phyloP scores from a whole-genome alignment of 306 rosid species.

The Prunus salicina region DNA sequence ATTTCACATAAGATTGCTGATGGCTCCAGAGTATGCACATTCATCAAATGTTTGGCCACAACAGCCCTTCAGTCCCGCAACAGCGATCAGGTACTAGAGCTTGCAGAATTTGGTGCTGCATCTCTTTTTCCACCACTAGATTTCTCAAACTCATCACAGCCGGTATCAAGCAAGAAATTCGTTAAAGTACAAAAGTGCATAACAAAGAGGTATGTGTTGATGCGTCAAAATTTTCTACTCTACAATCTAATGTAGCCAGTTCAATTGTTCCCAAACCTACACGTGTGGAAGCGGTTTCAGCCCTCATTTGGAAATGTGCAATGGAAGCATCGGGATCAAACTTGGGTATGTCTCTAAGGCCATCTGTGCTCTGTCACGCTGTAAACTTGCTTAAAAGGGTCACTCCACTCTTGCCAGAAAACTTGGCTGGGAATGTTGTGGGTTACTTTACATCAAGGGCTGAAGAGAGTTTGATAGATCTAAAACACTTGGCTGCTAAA shows the following conservation, averaged over 20 bases:
- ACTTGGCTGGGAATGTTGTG: constrained; percentile 22
- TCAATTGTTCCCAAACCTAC: constrained; percentile 18
- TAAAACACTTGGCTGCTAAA: constrained; percentile 1
- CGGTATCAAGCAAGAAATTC: background rate
- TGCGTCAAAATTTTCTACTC: constrained; percentile 19
- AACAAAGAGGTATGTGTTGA: constrained; percentile 39
- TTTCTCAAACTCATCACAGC: background rate
- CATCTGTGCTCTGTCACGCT: constrained; percentile 22
- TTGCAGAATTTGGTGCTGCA: background rate
- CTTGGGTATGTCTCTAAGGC: background rate
- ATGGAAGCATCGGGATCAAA: constrained; percentile 11
- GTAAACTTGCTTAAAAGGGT: constrained; percentile 31
- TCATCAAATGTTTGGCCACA: background rate
- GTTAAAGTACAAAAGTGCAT: constrained; percentile 4
- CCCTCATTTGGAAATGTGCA: constrained; percentile 18
- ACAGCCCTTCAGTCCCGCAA: background rate
- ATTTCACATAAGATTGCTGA: background rate
- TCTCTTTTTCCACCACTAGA: background rate
- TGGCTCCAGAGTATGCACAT: background rate
- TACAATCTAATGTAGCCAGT: constrained; percentile 29
- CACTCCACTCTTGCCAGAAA: background rate
- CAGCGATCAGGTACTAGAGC: background rate
- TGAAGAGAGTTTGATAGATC: background rate
- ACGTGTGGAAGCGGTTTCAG: constrained; percentile 37
- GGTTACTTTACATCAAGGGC: background rate